phyloP scores from a whole-genome alignment of 805 yeast genomes.

The Metschnikowia lunata region DNA sequence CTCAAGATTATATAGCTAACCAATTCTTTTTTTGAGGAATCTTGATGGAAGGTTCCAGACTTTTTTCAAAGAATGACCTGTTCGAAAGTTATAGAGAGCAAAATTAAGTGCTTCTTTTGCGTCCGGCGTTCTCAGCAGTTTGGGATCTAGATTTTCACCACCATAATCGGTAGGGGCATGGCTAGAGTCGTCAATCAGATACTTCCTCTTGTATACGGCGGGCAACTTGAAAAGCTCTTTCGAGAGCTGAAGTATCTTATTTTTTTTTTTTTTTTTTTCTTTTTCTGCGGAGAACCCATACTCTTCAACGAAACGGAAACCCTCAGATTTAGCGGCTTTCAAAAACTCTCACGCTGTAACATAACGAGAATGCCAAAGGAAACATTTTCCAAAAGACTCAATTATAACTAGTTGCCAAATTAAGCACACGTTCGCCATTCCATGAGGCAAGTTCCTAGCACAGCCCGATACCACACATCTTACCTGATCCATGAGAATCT shows the following conservation, averaged over 20 bases:
- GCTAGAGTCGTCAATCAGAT: constrained; percentile 50
- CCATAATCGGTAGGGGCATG: constrained; percentile 56
- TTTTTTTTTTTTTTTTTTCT: constrained; percentile 25
- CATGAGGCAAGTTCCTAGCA: too few species aligned
- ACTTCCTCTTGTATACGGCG: constrained; percentile 44
- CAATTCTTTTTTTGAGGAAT: constrained; percentile 37
- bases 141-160: constrained; percentile 47
- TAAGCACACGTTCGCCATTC: too few species aligned
- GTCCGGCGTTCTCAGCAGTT: constrained; percentile 42
- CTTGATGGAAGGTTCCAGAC: constrained; percentile 51
- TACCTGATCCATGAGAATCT: too few species aligned
- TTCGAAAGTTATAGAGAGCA: constrained; percentile 47
- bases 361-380: not conserved
- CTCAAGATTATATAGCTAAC: constrained; percentile 37
- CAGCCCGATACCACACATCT: too few species aligned
- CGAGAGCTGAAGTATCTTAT: constrained; percentile 46
- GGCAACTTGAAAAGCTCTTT: constrained; percentile 51
- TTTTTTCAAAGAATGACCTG: constrained; percentile 38
- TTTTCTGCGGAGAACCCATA: constrained; percentile 55
- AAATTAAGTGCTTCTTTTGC: constrained; percentile 68
- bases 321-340: constrained; percentile 58
- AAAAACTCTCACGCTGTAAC: constrained; percentile 49
- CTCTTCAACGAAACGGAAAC: constrained; percentile 64
- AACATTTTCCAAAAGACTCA: too few species aligned
- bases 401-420: too few species aligned